Conservation (phyloP, 2,329 filamentous ascomycete genomes). For the Alternaria triticimaculans region DNA sequence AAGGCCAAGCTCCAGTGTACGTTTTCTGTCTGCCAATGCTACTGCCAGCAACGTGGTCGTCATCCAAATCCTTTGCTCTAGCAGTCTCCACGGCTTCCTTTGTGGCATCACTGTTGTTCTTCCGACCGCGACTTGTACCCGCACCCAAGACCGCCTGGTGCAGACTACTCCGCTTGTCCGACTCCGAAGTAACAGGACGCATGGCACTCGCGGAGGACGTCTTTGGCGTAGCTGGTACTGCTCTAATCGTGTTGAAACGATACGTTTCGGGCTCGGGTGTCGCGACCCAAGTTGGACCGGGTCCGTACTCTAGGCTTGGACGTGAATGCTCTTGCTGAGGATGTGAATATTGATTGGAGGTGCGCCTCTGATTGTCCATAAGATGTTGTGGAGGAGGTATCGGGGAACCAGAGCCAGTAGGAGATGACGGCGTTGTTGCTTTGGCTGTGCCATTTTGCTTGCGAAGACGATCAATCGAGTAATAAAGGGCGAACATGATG, state of each 20-base stretch:
- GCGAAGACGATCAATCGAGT: not conserved
- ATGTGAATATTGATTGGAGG: not conserved
- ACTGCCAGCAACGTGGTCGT: not conserved
- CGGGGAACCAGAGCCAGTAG: not conserved
- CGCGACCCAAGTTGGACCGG: not conserved
- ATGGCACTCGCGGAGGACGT: not conserved
- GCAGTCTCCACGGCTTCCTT: not conserved
- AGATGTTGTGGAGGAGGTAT: not conserved
- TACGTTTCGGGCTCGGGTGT: not conserved
- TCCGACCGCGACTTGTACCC: not conserved
- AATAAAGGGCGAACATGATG: not conserved
- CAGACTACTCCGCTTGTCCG: not conserved
- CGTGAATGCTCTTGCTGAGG: not conserved
- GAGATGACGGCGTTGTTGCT: not conserved
- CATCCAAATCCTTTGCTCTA: not conserved
- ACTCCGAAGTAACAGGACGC: not conserved
- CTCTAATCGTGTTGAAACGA: not conserved
- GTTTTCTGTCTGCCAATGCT: not conserved
- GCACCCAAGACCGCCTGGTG: not conserved
- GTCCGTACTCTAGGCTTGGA: conserved; percentile 4
- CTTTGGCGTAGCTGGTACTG: not conserved
- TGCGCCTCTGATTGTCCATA: not conserved
- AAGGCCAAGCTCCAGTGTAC: conserved; percentile 5
- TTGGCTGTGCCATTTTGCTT: not conserved
- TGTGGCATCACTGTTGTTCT: not conserved